phyloP scores from a whole-genome alignment of 371 early-diverging fungal species.

The Mucor velutinosus region DNA sequence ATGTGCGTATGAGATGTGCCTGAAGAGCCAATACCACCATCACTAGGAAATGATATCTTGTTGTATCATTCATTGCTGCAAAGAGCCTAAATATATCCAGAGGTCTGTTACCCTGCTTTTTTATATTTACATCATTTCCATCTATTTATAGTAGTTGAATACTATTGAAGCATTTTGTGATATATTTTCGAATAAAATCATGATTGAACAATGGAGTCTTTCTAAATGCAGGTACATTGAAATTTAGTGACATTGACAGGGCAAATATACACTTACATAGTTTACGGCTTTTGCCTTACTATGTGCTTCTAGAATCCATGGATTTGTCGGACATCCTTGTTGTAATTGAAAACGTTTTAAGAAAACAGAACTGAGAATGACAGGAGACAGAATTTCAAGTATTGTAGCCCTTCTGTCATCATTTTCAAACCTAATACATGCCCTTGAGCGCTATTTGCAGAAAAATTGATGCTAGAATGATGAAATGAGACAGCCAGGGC shows the following conservation, averaged over 20 bases:
- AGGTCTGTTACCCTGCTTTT: background rate
- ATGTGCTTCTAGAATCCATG: background rate
- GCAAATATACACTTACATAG: background rate
- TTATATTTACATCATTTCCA: background rate
- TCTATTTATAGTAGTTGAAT: background rate
- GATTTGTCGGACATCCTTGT: no score
- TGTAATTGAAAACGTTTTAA: no score
- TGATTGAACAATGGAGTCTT: background rate
- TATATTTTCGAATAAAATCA: background rate
- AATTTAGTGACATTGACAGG: background rate
- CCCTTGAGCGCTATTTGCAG: no score
- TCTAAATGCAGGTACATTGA: background rate
- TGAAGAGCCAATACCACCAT: background rate
- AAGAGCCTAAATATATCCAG: background rate
- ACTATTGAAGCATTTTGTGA: background rate
- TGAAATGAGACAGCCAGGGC: no score
- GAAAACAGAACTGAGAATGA: no score
- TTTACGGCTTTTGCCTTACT: background rate
- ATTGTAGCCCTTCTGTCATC: no score
- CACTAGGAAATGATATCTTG: background rate
- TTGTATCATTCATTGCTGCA: background rate
- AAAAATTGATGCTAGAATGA: no score
- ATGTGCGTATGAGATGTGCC: background rate
- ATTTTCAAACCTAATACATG: no score
- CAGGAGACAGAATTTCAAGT: no score